Percentiles rank a stretch among this genome's conserved stretches.
These are phyloP conservation scores for Pseudogymnoascus sp. DNA, from an alignment of 2,329 filamentous ascomycete genomes.

Conservation along the genomic window DNA sequence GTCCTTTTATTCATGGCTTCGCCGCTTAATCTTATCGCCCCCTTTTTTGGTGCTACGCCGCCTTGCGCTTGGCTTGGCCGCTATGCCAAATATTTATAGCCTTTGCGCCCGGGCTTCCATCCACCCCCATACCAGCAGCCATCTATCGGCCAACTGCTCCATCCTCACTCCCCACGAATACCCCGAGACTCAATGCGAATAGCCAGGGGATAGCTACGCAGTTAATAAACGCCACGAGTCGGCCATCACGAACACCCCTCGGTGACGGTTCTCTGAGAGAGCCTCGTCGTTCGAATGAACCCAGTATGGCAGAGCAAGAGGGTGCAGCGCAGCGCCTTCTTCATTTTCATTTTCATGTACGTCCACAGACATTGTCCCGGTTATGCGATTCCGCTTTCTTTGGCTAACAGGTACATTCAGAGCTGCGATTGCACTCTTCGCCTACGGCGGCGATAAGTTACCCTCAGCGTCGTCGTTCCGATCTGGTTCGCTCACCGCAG, in stretches of 20 bases:
- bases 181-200: not conserved
- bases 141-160: not conserved
- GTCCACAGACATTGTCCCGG: not conserved
- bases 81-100: not conserved
- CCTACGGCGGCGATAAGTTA: not conserved
- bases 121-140: not conserved
- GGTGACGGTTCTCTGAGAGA: not conserved
- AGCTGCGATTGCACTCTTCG: not conserved
- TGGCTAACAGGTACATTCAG: not conserved
- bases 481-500: not conserved
- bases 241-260: not conserved
- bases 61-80: not conserved
- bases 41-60: not conserved
- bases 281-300: not conserved
- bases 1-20: not conserved
- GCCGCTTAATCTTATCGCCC: conserved; percentile 2
- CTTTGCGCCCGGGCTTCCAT: not conserved
- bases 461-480: not conserved
- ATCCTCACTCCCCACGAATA: not conserved
- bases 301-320: conserved; percentile 11
- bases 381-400: not conserved
- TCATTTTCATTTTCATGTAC: conserved; percentile 10
- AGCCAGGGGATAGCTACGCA: not conserved
- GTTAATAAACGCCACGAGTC: not conserved
- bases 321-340: conserved; percentile 10